Base-by-base conservation (phyloP, 306 rosid species). In the Dryas alaskensis region DNA sequence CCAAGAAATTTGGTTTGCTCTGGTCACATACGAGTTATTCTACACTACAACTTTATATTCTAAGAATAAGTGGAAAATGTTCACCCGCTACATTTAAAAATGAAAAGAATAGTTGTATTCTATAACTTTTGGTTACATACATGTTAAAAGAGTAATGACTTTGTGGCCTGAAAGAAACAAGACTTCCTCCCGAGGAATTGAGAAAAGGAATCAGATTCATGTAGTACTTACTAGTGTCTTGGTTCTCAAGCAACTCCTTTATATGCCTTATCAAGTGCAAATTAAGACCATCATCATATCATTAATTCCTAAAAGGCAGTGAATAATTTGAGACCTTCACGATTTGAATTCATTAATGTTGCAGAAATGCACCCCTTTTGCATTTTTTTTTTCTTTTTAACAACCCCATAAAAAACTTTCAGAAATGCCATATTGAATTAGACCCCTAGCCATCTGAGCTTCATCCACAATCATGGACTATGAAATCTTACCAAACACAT, bases 401-500 rank as follows among this genome's bases (percentile, higher is more conserved):
- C 7, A 10, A 25, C 27, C 42, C 42, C 42, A 25, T 58, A 37
- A 9, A 37, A 6, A 60, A 60, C 5, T 31, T 6, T 60, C 3
- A 60, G 19, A 31, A 60, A 11, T 60, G 11, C 17, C 62, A 52
- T 10, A 4, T 68, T 50, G 60, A 31, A 39, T 8, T 39, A 51
- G 44, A 39, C 57, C 73, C 39, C 31, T 54, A n/a, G 6, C 61
- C 37, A 39, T 69, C 60, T 37, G 47, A 27, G 7, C 37, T 49
- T 50, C 5, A 2, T 68, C 16, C 60, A 49, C 27, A 0, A 31
- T 9, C 39, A 39, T 8, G 48, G 52, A 54, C 8, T 17, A 10
- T 17, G 75, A 70, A 48, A 55, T 53, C 75, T 55, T 13, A 12
- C 65, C 75, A 22, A 44, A 57, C 42, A 55, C 22, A 44, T 17